A percentile compares a stretch with the other conserved stretches of the same genome.
Conservation (phyloP, 768 basidiomycete species). For the Phlebiopsis gigantea region DNA sequence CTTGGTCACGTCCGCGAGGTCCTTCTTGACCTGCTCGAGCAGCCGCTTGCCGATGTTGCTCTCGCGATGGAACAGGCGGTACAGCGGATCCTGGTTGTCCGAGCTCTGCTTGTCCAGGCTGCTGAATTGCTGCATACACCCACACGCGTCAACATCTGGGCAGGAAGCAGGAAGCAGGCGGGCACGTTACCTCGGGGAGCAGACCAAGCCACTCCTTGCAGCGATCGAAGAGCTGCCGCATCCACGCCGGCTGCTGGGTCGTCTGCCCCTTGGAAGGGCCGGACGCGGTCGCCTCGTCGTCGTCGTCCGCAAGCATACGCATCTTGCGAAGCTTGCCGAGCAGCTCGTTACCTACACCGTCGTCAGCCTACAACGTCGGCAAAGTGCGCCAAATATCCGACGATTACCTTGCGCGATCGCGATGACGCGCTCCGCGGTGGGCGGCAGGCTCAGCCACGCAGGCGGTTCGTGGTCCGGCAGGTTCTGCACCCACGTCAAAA, state of each 20-base stretch:
- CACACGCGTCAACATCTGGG: neutral
- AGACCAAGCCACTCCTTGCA: slow-evolving; percentile 79
- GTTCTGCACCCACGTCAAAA: slow-evolving; percentile 82
- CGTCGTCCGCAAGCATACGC: slow-evolving; percentile 83
- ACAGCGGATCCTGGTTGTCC: slow-evolving; percentile 79
- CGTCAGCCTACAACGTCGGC: no score
- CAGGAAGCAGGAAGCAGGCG: neutral
- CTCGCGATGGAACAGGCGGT: slow-evolving; percentile 86
- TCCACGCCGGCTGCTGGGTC: slow-evolving; percentile 89
- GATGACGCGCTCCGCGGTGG: slow-evolving; percentile 88
- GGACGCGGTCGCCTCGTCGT: slow-evolving; percentile 46
- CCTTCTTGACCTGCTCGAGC: slow-evolving; percentile 71
- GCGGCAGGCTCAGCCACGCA: slow-evolving; percentile 90
- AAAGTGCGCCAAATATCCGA: neutral
- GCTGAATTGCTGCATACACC: slow-evolving; percentile 48
- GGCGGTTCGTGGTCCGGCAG: slow-evolving; percentile 93
- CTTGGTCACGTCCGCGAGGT: slow-evolving; percentile 74
- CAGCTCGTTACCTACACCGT: slow-evolving; percentile 62
- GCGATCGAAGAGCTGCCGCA: slow-evolving; percentile 77
- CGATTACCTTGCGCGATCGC: slow-evolving; percentile 80
- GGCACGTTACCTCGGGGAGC: slow-evolving; percentile 60
- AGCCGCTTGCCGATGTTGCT: slow-evolving; percentile 65
- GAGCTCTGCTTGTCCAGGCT: slow-evolving; percentile 57
- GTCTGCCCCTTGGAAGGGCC: slow-evolving; percentile 58
- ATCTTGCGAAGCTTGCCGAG: slow-evolving; percentile 89